Base-by-base conservation (phyloP, 139 green algal genomes). In the Chlorella sp. region DNA sequence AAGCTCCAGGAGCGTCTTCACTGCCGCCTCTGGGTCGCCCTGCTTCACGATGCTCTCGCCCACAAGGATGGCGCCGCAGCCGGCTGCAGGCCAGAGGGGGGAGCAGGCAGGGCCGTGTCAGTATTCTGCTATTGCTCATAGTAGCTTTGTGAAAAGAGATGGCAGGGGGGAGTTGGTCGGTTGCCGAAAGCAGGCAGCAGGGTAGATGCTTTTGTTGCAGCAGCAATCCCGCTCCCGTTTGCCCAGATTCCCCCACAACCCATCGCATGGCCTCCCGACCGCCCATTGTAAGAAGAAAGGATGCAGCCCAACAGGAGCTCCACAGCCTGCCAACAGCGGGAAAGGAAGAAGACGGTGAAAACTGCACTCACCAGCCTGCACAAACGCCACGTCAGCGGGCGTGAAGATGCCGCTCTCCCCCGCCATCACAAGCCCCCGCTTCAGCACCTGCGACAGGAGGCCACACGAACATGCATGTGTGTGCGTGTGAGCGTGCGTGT, bases 391-490 rank as follows among this genome's bases (percentile, higher is more conserved):
- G 91, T 99, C 96, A 5, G 97, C 97, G 12, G 96, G 95, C 0
- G 97, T 99, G 91, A 99, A 99, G 88, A 99, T 99, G 81, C 98
- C 98, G 57, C 91, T 97, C 94, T 99, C 98, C 1, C 97, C 97
- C 19, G 98, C 97, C 94, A 99, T 96, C 24, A 98, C 40, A 42
- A 99, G 96, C 22, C 94, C 96, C 9, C 95, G 90, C 48, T 94
- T 88, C 71, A 92, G 90, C 69, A 97, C 95, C 93, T 96, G 92
- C 42, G 37, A 19, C 12, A 32, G 77, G 77, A 24, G 77, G 78
- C 18, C 22, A 85, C 14, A 91, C 57, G 64, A 19, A 24, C 11
- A 73, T 61, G 53, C 42, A 64, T 57, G 48, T 57, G 48, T 57
- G 48, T 9, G 9, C 48, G 7, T 57, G 48, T 57, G 5, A 9